These are phyloP conservation scores for Melampsora americana DNA, from an alignment of 1,284 basidiomycete genomes.

Conservation along the genomic window DNA sequence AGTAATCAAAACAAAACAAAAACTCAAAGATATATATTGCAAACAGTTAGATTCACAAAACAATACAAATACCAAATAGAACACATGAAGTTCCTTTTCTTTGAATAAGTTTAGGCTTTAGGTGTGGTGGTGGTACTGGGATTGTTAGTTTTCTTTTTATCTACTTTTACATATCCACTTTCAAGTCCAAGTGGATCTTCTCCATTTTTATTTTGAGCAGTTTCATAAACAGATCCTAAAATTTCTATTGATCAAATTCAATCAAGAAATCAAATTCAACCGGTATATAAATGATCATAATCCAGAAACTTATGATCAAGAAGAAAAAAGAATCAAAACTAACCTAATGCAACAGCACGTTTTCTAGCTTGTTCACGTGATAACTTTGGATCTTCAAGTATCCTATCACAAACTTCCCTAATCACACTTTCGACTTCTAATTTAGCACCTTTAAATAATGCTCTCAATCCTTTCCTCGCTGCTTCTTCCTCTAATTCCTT, in stretches of 20 bases:
- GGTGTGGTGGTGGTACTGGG: not conserved
- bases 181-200: conserved; percentile 35
- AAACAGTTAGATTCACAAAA: too few species aligned
- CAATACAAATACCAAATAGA: not conserved
- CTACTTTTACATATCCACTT: conserved; percentile 44
- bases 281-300: conserved; percentile 1
- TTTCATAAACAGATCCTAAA: conserved; percentile 37
- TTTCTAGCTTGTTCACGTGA: conserved; percentile 26
- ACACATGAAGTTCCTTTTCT: not conserved
- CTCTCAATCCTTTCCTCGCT: conserved; percentile 70
- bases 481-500: conserved; percentile 90
- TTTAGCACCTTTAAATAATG: conserved; percentile 68
- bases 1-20: too few species aligned
- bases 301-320: not conserved
- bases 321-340: conserved; percentile 10
- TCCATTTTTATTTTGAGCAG: conserved; percentile 39
- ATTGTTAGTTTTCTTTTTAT: conserved; percentile 19
- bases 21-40: too few species aligned
- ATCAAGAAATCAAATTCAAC: not conserved
- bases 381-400: conserved; percentile 61
- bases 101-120: not conserved
- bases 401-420: conserved; percentile 84
- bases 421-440: conserved; percentile 91
- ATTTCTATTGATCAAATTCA: conserved; percentile 23
- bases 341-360: conserved; percentile 40